A percentile compares a stretch with the other conserved stretches of the same genome.
Conservation (phyloP, 2,329 filamentous ascomycete genomes). For the Zasmidium cellare region DNA sequence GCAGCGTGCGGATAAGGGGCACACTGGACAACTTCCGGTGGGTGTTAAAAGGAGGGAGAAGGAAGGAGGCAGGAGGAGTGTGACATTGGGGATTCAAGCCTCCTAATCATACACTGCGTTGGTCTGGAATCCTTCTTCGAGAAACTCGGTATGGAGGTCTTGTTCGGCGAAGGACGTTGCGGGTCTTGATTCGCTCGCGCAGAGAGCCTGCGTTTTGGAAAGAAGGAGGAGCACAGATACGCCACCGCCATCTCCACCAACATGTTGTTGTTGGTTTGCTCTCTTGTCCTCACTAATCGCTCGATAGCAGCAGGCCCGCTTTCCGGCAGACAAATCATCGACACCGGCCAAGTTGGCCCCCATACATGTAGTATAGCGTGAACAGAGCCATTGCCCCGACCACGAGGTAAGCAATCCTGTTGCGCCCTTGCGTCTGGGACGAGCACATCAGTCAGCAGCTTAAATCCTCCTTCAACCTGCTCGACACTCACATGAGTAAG, state of each 20-base stretch:
- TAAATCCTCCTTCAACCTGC: not conserved
- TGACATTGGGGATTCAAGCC: not conserved
- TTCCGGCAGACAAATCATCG: not conserved
- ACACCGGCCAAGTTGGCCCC: not conserved
- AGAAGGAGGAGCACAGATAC: not conserved
- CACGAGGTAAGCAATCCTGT: conserved; percentile 1
- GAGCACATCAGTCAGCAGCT: conserved; percentile 1
- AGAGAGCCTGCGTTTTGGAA: not conserved
- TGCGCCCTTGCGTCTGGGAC: not conserved
- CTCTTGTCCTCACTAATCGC: not conserved
- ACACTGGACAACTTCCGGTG: not conserved
- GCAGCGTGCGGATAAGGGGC: not conserved
- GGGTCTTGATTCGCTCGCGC: not conserved
- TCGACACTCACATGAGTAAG: not conserved
- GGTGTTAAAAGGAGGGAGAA: too few species aligned
- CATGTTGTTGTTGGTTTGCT: not conserved
- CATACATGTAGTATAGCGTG: conserved; percentile 2
- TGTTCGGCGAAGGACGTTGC: not conserved
- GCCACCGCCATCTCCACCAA: not conserved
- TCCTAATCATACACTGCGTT: not conserved
- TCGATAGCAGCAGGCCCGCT: not conserved
- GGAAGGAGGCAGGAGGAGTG: not conserved
- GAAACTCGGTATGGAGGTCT: not conserved
- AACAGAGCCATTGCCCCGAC: conserved; percentile 1
- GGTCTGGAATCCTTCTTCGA: not conserved